A percentile compares a stretch with the other conserved stretches of the same genome.
Evolutionary conservation across 2,329 filamentous ascomycete genomes (phyloP).

Genomic region (Rutstroemia sp.): DNA sequence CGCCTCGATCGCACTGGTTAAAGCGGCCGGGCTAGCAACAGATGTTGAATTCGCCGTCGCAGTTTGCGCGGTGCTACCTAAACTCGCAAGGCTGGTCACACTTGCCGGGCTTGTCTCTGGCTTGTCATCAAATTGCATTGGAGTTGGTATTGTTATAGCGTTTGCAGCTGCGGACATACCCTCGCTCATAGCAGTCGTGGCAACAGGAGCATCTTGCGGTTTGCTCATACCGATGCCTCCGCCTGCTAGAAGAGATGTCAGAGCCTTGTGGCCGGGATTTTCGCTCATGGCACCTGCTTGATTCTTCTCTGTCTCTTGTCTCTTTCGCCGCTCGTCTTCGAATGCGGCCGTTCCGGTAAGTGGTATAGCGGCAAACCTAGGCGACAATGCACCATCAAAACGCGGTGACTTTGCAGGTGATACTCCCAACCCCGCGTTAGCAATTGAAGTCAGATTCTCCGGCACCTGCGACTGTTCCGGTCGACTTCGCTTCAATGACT

Average conservation of each 20-base stretch:
- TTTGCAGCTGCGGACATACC: conserved; percentile 26
- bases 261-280: conserved; percentile 45
- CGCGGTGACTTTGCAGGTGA: conserved; percentile 29
- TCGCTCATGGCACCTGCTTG: conserved; percentile 38
- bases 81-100: conserved; percentile 27
- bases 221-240: conserved; percentile 48
- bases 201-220: conserved; percentile 41
- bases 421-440: conserved; percentile 23
- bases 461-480: conserved; percentile 20
- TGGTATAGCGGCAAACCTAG: conserved; percentile 31
- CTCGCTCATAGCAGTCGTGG: conserved; percentile 26
- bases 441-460: conserved; percentile 19
- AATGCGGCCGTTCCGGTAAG: conserved; percentile 47
- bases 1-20: conserved; percentile 20
- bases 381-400: conserved; percentile 28
- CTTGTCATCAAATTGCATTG: conserved; percentile 26
- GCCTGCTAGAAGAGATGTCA: conserved; percentile 48
- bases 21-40: conserved; percentile 25
- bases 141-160: conserved; percentile 25
- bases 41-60: conserved; percentile 28
- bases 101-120: conserved; percentile 27
- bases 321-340: conserved; percentile 44
- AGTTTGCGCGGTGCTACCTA: conserved; percentile 27
- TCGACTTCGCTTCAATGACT: conserved; percentile 27
- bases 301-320: conserved; percentile 37